Conservation (phyloP, 106 monocot species). For the Platanthera guangdongensis region DNA sequence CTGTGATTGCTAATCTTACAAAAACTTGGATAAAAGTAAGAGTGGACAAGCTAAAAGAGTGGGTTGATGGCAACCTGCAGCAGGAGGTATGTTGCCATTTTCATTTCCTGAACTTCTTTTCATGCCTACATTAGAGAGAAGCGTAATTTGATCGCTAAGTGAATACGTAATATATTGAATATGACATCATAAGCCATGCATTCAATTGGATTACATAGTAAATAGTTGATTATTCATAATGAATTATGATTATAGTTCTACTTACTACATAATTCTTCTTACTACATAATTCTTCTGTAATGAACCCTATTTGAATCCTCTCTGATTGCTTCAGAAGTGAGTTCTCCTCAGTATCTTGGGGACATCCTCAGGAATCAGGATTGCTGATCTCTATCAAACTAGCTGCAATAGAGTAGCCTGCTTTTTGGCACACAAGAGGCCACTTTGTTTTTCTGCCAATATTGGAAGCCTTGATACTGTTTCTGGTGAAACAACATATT, state of each 20-base stretch:
- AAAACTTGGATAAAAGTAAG: slow-evolving; percentile 75
- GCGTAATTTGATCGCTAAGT: background rate
- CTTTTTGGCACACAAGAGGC: no score
- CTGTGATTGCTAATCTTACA: slow-evolving; percentile 65
- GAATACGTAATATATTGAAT: background rate
- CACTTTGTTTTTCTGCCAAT: no score
- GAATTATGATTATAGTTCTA: background rate
- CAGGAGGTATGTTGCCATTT: slow-evolving; percentile 57
- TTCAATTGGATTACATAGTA: no score
- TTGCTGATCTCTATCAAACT: no score
- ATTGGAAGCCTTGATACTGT: no score
- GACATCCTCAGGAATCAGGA: no score
- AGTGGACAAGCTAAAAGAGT: slow-evolving; percentile 65
- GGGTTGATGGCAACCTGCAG: slow-evolving; percentile 75
- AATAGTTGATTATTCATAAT: background rate
- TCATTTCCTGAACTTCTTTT: background rate
- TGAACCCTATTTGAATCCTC: background rate
- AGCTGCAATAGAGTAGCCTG: no score
- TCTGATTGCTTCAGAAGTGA: background rate
- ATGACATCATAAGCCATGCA: no score
- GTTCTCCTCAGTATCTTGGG: background rate
- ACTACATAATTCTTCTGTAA: background rate
- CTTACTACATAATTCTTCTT: no score
- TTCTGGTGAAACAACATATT: no score
- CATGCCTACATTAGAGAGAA: background rate